Evolutionary conservation across 2,329 filamentous ascomycete species (phyloP).

Genomic region (Calcarisporium arbuscula): DNA sequence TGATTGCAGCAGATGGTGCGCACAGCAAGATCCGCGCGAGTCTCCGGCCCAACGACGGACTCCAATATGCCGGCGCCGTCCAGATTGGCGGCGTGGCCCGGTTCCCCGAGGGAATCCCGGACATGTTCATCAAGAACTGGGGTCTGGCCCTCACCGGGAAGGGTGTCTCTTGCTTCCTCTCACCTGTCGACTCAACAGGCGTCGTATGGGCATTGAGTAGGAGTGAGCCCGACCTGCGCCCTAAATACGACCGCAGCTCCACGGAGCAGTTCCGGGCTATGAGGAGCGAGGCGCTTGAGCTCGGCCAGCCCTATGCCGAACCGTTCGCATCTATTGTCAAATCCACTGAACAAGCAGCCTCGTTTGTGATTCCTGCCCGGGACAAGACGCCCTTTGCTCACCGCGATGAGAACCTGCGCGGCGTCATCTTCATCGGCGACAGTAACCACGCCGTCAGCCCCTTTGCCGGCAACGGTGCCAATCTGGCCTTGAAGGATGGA

Average conservation of each 20-base stretch:
- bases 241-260: no score
- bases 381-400: constrained; percentile 36
- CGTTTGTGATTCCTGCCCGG: constrained; percentile 29
- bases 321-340: constrained; percentile 30
- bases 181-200: constrained; percentile 33
- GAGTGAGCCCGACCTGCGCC: no score
- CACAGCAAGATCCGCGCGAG: constrained; percentile 31
- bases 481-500: constrained; percentile 36
- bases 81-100: constrained; percentile 30
- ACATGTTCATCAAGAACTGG: constrained; percentile 30
- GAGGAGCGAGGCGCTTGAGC: constrained; percentile 10
- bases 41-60: constrained; percentile 31
- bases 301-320: constrained; percentile 26
- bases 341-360: constrained; percentile 26
- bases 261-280: constrained; percentile 21
- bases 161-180: constrained; percentile 37
- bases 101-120: constrained; percentile 26
- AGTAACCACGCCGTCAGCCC: constrained; percentile 38
- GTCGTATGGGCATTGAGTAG: constrained; percentile 38
- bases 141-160: constrained; percentile 31
- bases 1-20: constrained; percentile 40
- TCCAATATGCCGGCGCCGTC: constrained; percentile 33
- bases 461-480: constrained; percentile 39
- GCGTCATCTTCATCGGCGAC: constrained; percentile 37
- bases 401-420: constrained; percentile 6